Base-by-base conservation (phyloP, 2,329 filamentous ascomycete genomes). In the Alternaria incomplexa region DNA sequence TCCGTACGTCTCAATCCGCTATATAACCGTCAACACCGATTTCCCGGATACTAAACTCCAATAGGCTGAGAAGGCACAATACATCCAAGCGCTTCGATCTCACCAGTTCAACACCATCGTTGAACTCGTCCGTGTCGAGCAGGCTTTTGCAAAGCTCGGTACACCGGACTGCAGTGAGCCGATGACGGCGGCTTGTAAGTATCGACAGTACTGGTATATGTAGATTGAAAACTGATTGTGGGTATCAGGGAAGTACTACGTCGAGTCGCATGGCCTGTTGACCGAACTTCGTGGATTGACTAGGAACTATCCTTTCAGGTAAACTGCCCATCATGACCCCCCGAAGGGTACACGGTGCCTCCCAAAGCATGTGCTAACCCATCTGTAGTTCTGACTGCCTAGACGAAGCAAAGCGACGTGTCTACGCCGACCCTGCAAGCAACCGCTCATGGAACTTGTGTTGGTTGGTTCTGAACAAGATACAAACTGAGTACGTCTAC, bases 381-480 rank as follows among this genome's bases (percentile, higher is more conserved):
- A 20, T 3, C 5, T 2, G 12, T 54, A 87, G 87, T 67, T 87
- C 86, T 12, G 87, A 89, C 52, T 84, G 90, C 32, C 76, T 93
- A 2, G 84, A 87, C 53, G 89, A 91, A 72, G 90, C 90, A 0
- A 89, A 90, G 71, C 79, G 81, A 58, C 83, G 89, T 22, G 90
- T 93, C 3, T 83, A 85, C 58, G 82, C 81, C 26, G 91, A 93
- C 65, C 89, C 89, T 0, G 81, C 85, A 17, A 90, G 88, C 66
- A 89, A 88, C 69, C 85, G 88, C 23, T 92, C 90, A 74, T 93
- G 91, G 90, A 93, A 93, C 74, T 83, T 91, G 69, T 91, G 89
- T 45, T 93, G 91, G 90, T 81, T 93, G 48, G 88, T 91, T 30
- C 80, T 93, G 10, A 81, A 81, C 45, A 92, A 91, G 77, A 88